These are phyloP conservation scores for Tolypocladium ovalisporum DNA, from an alignment of 2,329 filamentous ascomycete genomes.

Conservation along the genomic window DNA sequence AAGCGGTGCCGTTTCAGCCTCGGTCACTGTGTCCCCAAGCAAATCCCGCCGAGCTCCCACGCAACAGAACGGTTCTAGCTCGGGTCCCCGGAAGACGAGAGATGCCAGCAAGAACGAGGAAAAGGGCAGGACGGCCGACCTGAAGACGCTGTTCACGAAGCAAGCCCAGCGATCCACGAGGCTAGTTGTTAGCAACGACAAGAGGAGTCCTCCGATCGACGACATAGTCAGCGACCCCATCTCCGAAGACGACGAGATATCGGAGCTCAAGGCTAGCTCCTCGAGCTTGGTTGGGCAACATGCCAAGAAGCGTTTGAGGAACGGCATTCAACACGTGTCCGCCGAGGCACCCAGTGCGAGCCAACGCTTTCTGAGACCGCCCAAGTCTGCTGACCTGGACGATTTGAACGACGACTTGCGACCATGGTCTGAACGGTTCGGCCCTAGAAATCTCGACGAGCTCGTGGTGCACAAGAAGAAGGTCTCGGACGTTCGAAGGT, in stretches of 20 bases:
- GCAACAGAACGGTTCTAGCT: slow-evolving; percentile 17
- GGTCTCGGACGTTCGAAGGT: slow-evolving; percentile 71
- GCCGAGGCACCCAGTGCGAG: slow-evolving; percentile 23
- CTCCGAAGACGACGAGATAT: slow-evolving; percentile 49
- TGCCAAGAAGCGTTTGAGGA: slow-evolving; percentile 41
- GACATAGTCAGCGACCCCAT: slow-evolving; percentile 46
- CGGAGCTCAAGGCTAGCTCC: slow-evolving; percentile 35
- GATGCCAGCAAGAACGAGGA: slow-evolving; percentile 30
- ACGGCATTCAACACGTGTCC: slow-evolving; percentile 14
- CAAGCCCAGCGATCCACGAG: slow-evolving; percentile 41
- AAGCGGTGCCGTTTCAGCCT: slow-evolving; percentile 1
- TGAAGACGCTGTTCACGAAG: slow-evolving; percentile 50
- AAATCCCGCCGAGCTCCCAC: slow-evolving; percentile 15
- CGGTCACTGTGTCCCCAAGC: slow-evolving; percentile 9
- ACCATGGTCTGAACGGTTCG: slow-evolving; percentile 84
- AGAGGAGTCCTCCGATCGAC: slow-evolving; percentile 23
- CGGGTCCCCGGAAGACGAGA: slow-evolving; percentile 28
- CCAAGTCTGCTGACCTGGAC: slow-evolving; percentile 16
- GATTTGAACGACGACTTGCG: slow-evolving; percentile 43
- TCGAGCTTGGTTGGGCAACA: slow-evolving; percentile 45
- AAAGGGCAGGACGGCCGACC: slow-evolving; percentile 43
- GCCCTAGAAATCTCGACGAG: slow-evolving; percentile 64
- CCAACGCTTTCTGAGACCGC: slow-evolving; percentile 41
- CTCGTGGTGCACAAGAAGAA: slow-evolving; percentile 93
- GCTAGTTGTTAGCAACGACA: slow-evolving; percentile 17